Evolutionary conservation across 2,329 filamentous ascomycete genomes (phyloP).

Genomic region (Ceratocystis harringtonii): DNA sequence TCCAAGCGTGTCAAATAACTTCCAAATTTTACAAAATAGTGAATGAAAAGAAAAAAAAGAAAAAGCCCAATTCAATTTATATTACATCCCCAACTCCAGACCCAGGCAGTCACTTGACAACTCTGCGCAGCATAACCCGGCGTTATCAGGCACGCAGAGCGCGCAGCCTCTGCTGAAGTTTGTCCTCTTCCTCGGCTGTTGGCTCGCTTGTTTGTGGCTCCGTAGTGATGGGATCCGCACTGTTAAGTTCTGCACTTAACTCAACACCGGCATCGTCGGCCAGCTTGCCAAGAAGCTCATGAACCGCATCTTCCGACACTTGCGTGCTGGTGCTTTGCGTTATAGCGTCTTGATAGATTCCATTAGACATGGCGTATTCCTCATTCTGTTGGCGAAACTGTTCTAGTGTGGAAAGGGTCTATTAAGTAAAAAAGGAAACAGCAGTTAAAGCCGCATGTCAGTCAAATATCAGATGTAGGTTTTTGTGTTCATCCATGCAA

Average conservation of each 20-base stretch:
- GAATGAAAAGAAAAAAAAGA: slow-evolving; percentile 5
- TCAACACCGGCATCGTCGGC: slow-evolving; percentile 81
- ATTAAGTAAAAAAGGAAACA: neutral
- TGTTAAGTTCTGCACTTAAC: slow-evolving; percentile 56
- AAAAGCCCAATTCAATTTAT: neutral
- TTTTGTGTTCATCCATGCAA: neutral
- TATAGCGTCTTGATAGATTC: slow-evolving; percentile 78
- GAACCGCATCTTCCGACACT: slow-evolving; percentile 69
- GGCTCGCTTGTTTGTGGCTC: slow-evolving; percentile 50
- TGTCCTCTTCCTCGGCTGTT: slow-evolving; percentile 65
- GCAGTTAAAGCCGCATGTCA: neutral
- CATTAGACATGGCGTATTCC: slow-evolving; percentile 48
- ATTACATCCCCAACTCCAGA: neutral
- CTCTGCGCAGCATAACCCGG: neutral
- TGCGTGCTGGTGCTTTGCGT: slow-evolving; percentile 58
- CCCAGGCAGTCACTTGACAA: neutral
- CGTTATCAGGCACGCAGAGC: slow-evolving; percentile 37
- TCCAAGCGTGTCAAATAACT: too few relatives aligned
- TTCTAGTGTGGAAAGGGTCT: slow-evolving; percentile 45
- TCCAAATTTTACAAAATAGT: neutral
- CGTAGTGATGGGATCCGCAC: slow-evolving; percentile 39
- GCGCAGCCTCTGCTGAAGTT: slow-evolving; percentile 46
- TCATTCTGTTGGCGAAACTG: slow-evolving; percentile 48
- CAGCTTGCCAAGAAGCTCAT: slow-evolving; percentile 69
- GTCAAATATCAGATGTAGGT: neutral